Evolutionary conservation across 495 filamentous ascomycete species (phyloP), one percentile per base, ranked within the genome.

Genomic region (Pyrenopolyporus hunteri): DNA sequence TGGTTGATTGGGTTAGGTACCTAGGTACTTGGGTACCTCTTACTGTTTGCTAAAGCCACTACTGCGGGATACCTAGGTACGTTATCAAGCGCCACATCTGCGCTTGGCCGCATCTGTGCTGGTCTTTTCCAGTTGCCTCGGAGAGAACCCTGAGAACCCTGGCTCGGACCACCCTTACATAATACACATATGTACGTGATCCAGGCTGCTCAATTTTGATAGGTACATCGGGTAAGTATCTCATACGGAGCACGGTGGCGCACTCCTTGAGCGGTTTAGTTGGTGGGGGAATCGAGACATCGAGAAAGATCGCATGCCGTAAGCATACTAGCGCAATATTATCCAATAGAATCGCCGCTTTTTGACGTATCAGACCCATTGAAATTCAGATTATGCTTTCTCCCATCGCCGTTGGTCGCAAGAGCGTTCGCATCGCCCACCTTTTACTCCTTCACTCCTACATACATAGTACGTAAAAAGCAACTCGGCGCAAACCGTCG

Each of bases 281-380:
- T n/a, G 45, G 37, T 16, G 53, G 59, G 45, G 19, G 19, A n/a
- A 31, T 19, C 20, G 14, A 47, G 35, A 37, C 50, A 42, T 42
- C 13, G 6, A 39, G 9, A 9, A 29, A 29, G 26, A 29, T 5
- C 26, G 5, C 26, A 44, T 26, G 13, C 58, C 13, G 6, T 35
- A 59, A 52, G 39, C 26, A 32, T 28, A 29, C 23, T 59, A 59
- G 39, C 11, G 13, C 14, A 13, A n/a, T 6, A 1, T 10, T 25
- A 1, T 7, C 50, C 58, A 62, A 26, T 39, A 31, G 33, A 39
- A 51, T 29, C n/a, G 25, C 10, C 26, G 32, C 26, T 33, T n/a
- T 17, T 47, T 53, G 67, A 67, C 67, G 67, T 70, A 70, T 70
- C 67, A 70, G 67, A 55, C 50, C 63, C 67, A 56, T 43, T 51